Evolutionary conservation across 306 rosid species (phyloP).

Genomic region (Gynostemma pentaphyllum): DNA sequence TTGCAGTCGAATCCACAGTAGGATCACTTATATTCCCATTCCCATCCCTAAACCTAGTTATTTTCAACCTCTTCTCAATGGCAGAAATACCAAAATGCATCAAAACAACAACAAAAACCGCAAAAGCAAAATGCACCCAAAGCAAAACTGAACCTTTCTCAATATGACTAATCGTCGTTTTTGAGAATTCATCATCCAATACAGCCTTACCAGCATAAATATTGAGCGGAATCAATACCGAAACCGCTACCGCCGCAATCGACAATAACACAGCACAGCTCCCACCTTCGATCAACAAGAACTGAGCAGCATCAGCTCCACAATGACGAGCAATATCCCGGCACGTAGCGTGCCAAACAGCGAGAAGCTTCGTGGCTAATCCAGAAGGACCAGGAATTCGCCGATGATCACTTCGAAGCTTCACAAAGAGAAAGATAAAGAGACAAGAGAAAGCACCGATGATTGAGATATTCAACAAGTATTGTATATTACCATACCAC

Average conservation of each 20-base stretch:
- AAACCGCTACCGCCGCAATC: constrained; percentile 35
- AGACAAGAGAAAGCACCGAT: constrained; percentile 73
- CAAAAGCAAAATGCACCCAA: constrained; percentile 81
- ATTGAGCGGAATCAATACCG: constrained; percentile 61
- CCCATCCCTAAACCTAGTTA: constrained; percentile 84
- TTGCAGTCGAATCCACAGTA: constrained; percentile 51
- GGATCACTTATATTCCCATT: constrained; percentile 75
- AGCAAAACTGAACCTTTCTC: constrained; percentile 68
- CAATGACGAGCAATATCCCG: constrained; percentile 83
- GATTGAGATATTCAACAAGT: constrained; percentile 78
- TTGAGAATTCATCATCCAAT: constrained; percentile 63
- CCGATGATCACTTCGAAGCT: constrained; percentile 94
- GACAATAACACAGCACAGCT: constrained; percentile 59
- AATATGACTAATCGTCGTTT: constrained; percentile 72
- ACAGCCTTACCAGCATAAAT: constrained; percentile 54
- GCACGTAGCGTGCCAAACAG: constrained; percentile 85
- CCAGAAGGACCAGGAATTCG: constrained; percentile 87
- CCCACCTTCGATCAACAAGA: constrained; percentile 86
- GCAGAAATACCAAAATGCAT: constrained; percentile 73
- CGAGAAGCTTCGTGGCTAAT: constrained; percentile 63
- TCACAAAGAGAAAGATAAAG: constrained; percentile 61
- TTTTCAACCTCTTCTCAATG: constrained; percentile 44
- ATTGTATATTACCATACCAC: constrained; percentile 94
- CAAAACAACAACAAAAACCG: constrained; percentile 40
- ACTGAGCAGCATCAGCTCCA: constrained; percentile 94